Conservation (phyloP, 495 filamentous ascomycete species). For the Lentithecium fluviatile region DNA sequence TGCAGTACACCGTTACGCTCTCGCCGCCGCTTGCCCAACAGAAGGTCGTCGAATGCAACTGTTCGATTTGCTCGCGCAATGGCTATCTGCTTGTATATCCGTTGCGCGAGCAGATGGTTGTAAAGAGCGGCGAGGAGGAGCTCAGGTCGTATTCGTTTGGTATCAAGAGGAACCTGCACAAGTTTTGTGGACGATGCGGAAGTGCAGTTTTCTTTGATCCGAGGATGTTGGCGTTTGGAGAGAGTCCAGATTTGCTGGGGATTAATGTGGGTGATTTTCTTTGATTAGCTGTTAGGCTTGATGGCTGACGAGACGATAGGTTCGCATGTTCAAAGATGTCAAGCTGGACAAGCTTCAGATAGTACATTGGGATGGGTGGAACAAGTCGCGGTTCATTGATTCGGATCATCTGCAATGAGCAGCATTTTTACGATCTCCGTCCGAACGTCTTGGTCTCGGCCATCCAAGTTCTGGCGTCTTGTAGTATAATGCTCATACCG, state of each 20-base stretch:
- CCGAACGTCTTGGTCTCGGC: not conserved
- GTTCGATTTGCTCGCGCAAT: constrained; percentile 48
- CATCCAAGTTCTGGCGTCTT: not conserved
- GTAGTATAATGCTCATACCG: not conserved
- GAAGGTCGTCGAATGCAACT: constrained; percentile 43
- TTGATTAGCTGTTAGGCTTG: too few relatives aligned
- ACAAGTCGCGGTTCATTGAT: constrained; percentile 18
- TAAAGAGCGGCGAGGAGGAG: constrained; percentile 29
- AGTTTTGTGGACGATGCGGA: constrained; percentile 28
- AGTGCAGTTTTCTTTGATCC: constrained; percentile 29
- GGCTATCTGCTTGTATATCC: constrained; percentile 47
- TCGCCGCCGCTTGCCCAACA: constrained; percentile 36
- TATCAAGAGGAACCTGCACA: constrained; percentile 12
- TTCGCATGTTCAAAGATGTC: constrained; percentile 40
- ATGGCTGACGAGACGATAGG: constrained; percentile 15
- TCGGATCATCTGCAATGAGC: constrained; percentile 11
- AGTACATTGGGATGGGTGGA: constrained; percentile 29
- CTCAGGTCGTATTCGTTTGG: constrained; percentile 27
- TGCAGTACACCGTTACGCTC: constrained; percentile 38
- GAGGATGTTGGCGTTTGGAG: constrained; percentile 14
- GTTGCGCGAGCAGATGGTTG: constrained; percentile 33
- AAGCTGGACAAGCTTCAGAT: constrained; percentile 35
- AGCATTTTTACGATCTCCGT: not conserved
- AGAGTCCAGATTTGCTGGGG: constrained; percentile 15
- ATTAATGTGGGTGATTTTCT: constrained; percentile 32